Evolutionary conservation across 495 filamentous ascomycete genomes (phyloP).

Genomic region (Podospora sp.): DNA sequence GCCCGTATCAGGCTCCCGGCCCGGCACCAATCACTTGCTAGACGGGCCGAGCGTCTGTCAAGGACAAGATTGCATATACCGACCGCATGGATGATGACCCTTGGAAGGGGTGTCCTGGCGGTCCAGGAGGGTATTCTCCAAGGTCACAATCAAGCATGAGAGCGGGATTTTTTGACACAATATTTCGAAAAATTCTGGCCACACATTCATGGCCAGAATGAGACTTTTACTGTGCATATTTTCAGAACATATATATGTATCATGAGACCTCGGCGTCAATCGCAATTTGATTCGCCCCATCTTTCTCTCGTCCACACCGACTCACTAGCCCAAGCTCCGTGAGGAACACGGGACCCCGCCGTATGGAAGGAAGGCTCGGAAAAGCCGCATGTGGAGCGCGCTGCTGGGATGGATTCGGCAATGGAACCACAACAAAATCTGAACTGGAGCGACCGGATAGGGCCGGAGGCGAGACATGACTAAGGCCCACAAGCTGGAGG

Average conservation of each 20-base stretch:
- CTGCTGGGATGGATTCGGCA: neutral
- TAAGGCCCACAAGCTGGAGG: constrained; percentile 2
- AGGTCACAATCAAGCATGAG: neutral
- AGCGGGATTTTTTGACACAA: neutral
- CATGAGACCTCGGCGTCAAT: constrained; percentile 3
- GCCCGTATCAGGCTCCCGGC: constrained; percentile 49
- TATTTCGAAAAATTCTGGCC: neutral
- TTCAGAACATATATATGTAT: constrained; percentile 2
- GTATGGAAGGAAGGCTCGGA: constrained; percentile 30
- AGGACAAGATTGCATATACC: neutral
- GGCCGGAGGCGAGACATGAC: constrained; percentile 9
- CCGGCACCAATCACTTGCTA: constrained; percentile 49
- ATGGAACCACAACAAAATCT: neutral
- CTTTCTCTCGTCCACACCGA: neutral
- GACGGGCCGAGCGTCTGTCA: neutral
- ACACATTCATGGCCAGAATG: neutral
- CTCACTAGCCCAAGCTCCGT: neutral
- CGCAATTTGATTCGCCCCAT: neutral
- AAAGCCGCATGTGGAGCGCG: constrained; percentile 19
- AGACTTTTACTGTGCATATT: constrained; percentile 3
- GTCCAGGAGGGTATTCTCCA: neutral
- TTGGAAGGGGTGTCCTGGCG: neutral
- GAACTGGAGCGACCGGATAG: neutral
- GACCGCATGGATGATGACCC: neutral
- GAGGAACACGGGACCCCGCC: neutral